Evolutionary conservation across 2,329 filamentous ascomycete genomes (phyloP).

Genomic region (Rutstroemia sp.): DNA sequence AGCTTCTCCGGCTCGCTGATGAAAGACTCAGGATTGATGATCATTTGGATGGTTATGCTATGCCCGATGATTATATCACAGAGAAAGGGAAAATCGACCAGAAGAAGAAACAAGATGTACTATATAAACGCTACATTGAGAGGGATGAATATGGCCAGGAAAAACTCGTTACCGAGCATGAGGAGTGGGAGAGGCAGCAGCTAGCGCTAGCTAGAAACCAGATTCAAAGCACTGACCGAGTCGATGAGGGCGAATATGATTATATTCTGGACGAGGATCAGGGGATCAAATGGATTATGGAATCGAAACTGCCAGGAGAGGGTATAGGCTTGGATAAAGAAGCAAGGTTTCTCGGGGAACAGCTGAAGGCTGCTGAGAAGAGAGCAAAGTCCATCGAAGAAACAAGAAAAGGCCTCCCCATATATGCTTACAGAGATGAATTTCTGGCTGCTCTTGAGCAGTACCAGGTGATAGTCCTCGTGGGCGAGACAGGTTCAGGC

Average conservation of each 20-base stretch:
- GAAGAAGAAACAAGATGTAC: conserved; percentile 79
- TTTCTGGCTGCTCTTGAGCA: conserved; percentile 81
- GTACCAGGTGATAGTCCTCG: conserved; percentile 82
- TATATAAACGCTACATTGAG: conserved; percentile 88
- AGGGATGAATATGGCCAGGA: conserved; percentile 82
- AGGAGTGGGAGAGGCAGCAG: conserved; percentile 94
- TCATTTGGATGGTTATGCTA: conserved; percentile 81
- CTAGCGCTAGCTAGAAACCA: conserved; percentile 80
- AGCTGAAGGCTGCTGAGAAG: conserved; percentile 82
- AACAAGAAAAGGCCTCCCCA: conserved; percentile 81
- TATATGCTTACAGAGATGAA: conserved; percentile 79
- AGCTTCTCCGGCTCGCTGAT: conserved; percentile 70
- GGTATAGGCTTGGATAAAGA: conserved; percentile 67
- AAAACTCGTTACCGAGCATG: conserved; percentile 84
- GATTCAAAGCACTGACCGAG: conserved; percentile 65
- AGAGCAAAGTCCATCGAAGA: conserved; percentile 86
- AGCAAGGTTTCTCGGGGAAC: conserved; percentile 68
- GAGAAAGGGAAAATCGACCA: conserved; percentile 84
- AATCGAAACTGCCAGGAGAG: conserved; percentile 65
- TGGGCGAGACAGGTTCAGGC: conserved; percentile 89
- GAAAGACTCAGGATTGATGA: conserved; percentile 85
- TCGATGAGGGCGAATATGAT: conserved; percentile 78
- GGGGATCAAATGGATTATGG: conserved; percentile 77
- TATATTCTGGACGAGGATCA: conserved; percentile 88
- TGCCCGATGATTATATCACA: conserved; percentile 93